Conservation (phyloP, 108 stramenopile genomes). For the Cafeteria roenbergensis region DNA sequence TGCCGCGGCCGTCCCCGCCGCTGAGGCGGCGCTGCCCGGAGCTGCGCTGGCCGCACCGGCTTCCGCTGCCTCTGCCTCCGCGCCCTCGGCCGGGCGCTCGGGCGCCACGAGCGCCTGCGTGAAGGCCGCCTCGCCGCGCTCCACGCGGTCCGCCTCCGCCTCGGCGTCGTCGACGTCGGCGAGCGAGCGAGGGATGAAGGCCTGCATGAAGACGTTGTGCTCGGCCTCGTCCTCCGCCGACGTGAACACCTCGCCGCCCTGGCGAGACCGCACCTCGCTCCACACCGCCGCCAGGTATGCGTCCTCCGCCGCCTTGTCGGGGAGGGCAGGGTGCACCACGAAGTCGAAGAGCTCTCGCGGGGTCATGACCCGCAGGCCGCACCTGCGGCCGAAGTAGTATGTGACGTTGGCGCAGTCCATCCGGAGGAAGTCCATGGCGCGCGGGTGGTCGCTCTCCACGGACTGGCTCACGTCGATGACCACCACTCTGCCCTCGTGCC, state of each 20-base stretch:
- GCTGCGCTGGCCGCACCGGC: background rate
- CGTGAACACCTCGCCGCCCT: background rate
- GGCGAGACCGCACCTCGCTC: background rate
- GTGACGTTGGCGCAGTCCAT: conserved; percentile 15
- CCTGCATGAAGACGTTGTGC: conserved; percentile 7
- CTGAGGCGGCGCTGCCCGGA: background rate
- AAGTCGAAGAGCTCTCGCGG: conserved; percentile 28
- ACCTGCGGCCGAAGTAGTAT: conserved; percentile 30
- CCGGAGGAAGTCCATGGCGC: conserved; percentile 6
- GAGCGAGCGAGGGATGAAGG: conserved; percentile 6
- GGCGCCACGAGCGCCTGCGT: background rate
- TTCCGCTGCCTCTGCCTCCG: background rate
- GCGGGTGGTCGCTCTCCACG: conserved; percentile 15
- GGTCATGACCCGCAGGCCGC: conserved; percentile 38
- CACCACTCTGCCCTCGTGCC: conserved; percentile 69
- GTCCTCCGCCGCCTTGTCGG: conserved; percentile 18
- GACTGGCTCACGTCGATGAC: conserved; percentile 30
- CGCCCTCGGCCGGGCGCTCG: background rate
- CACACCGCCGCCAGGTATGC: background rate
- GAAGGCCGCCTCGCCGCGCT: background rate
- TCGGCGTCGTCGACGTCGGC: conserved; percentile 9
- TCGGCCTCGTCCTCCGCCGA: background rate
- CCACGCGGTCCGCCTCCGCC: background rate
- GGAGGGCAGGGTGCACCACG: conserved; percentile 23
- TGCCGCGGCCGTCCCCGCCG: background rate